Evolutionary conservation across 495 filamentous ascomycete genomes (phyloP), one percentile per base, ranked within the genome.

Genomic region (Penicillium riverlandense): DNA sequence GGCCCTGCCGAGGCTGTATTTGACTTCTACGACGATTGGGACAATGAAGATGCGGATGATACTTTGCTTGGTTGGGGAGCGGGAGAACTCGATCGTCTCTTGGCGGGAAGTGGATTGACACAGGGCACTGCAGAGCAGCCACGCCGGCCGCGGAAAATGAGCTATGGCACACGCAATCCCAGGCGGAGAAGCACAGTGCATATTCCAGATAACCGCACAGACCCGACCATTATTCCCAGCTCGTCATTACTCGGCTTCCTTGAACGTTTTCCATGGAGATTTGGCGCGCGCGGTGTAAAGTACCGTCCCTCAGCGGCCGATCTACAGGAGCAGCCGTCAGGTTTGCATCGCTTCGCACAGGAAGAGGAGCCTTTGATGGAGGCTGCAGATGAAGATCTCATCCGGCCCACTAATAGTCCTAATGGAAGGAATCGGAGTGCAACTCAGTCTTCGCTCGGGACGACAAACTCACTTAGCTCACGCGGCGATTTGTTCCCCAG

Each of bases 21-120:
- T 53, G 94, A 96, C 53, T 98, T 98, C 70, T 98, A 98, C 68
- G 92, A 98, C 60, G 90, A 96, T 57, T 96, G 91, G 89, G 88
- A 96, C 39, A 88, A 90, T 43, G 82, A 86, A 16, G 78, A 78
- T 32, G 74, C 55, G 12, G 66, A 67, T 35, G 76, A 85, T 39
- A 78, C 79, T 7, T 55, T 91, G 33, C 58, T 91, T 41, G 82
- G 81, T 29, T 86, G 82, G 71, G 85, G 82, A 0, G 85, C 84
- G 47, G 90, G 90, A 43, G 90, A 96, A 62, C 77, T 95, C 63
- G 92, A 97, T 66, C 75, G 87, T 29, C 68, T 97, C 49, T 63
- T 96, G 40, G 88, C 86, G 3, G 89, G 89, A 11, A 85, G 80
- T 34, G 84, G 84, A 11, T 55, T 70, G 54, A 59, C 68, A 51